Base-by-base conservation (phyloP, 2,329 filamentous ascomycete genomes). In the Periconia sp. region DNA sequence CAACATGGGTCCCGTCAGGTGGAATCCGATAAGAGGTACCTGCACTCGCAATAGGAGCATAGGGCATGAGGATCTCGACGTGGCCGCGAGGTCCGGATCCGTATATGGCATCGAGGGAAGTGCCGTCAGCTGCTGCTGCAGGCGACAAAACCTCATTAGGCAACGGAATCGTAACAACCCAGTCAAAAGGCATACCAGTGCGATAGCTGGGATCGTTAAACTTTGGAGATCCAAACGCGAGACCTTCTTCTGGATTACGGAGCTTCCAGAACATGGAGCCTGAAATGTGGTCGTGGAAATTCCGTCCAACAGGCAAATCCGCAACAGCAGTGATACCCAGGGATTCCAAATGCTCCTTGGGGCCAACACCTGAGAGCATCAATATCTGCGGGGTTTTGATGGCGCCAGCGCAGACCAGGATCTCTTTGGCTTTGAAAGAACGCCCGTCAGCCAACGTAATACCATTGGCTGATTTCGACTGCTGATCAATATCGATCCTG, bases 381-480 rank as follows among this genome's bases (percentile, higher is more conserved):
- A 66, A 58, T 1, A 69, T 51, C 50, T 79, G 75, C 0, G 75
- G 77, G 1, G 72, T 75, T 44, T 71, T 70, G 49, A 75, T 75
- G 17, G 61, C 47, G 23, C 61, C 58, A 2, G 73, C 75, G 0
- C 73, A 74, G 1, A 79, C 50, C 18, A 80, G 75, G 33, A 79
- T 70, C 58, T 79, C 76, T 41, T 75, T 74, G 61, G 59, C 43
- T 9, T 54, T 56, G 15, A 17, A 37, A 2, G 62, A 9, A n/a
- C 31, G 41, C 20, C 18, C 14, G 20, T 57, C 33, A 11, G 6
- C 33, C 33, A 37, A 37, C 33, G 33, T 37, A 37, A 37, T 37
- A 20, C 3, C 57, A 45, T 15, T 54, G 50, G 69, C 74, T 1
- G 69, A 75, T 1, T 46, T 62, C 44, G 33, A 14, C 33, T 37